Base-by-base conservation (phyloP, 2,329 filamentous ascomycete species). In the Alternaria sp. region DNA sequence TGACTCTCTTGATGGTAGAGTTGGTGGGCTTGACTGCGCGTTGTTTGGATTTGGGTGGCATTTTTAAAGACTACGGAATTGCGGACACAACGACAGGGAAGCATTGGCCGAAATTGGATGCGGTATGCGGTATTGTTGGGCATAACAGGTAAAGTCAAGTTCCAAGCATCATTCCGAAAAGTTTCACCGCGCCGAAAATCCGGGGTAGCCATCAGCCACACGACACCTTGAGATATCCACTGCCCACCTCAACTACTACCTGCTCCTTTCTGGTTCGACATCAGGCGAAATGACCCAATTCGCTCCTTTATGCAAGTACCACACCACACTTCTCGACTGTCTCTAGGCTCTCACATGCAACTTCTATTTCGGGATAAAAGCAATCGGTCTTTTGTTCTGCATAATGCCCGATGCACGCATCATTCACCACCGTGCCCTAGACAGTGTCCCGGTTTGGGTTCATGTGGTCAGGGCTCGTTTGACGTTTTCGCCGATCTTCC, bases 41-140 rank as follows among this genome's bases (percentile, higher is more conserved):
- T 44, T 69, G 62, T 44, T 61, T 63, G 23, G 60, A 31, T 61
- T 69, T 69, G 6, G 68, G 66, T 7, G 68, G 60, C 67, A 70
- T 71, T 31, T 36, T 57, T 37, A 31, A 9, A 36, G 52, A 37
- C 33, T 44, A 44, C 13, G 33, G 37, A 39, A 24, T 24, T 21
- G 40, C 24, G 44, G 13, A 28, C 36, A 26, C 24, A 39, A 41
- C n/a, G 21, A 48, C 44, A 34, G 33, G 28, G 33, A 44, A 21
- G 34, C 50, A 58, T 58, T 60, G 53, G 42, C 40, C 28, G 51
- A 8, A 2, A 23, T 44, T 29, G 10, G 46, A 50, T 29, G 40
- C 28, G n/a, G 21, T 45, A 33, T 10, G 14, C 24, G 51, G 49
- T 54, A 21, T 50, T 42, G 42, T 40, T 40, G 45, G 26, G 13